Evolutionary conservation across 331 rosid species (phyloP), one percentile per base, ranked within the genome.

Genomic region (Quercus tomentella): DNA sequence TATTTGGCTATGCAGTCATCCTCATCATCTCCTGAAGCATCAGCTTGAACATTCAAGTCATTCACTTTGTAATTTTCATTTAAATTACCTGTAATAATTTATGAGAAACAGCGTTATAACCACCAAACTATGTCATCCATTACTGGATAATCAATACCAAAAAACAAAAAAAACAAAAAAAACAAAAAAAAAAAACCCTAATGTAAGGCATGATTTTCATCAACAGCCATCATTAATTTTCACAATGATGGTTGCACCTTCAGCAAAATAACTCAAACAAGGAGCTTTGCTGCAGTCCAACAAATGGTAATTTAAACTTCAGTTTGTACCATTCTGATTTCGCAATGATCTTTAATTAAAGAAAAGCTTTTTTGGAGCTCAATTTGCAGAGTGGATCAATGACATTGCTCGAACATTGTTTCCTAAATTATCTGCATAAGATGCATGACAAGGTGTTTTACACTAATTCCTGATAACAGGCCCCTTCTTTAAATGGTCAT

Each of bases 21-120:
- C 0, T 88, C 97, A 0, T 87, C 96, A 2, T 88, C 93, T 20
- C 87, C 91, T 23, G 84, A 76, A 60, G 89, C 83, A 49, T 88
- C 97, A n/a, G 97, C 98, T 83, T 90, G 88, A 35, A 93, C 86
- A 54, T 96, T 96, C 93, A 96, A 87, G 87, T 96, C 99, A 70
- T 77, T 35, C 60, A 92, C 95, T 90, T 81, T 93, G 90, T 81
- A 96, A 77, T 76, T 85, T 84, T 77, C 97, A 71, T 70, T 88
- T 70, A 86, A 76, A 73, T 81, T 91, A 71, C 93, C 98, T 92
- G 84, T 67, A 74, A 82, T 54, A 49, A 51, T 55, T 80, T 45
- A 80, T 5, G 58, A 63, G 54, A 56, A 33, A 72, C 70, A 80
- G 31, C 72, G 56, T 41, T 62, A 52, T 7, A 0, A 2, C 69